Percentiles rank a stretch among this genome's conserved stretches.
Evolutionary conservation across 2,329 filamentous ascomycete genomes (phyloP).

Genomic region (Clarireedia paspali): DNA sequence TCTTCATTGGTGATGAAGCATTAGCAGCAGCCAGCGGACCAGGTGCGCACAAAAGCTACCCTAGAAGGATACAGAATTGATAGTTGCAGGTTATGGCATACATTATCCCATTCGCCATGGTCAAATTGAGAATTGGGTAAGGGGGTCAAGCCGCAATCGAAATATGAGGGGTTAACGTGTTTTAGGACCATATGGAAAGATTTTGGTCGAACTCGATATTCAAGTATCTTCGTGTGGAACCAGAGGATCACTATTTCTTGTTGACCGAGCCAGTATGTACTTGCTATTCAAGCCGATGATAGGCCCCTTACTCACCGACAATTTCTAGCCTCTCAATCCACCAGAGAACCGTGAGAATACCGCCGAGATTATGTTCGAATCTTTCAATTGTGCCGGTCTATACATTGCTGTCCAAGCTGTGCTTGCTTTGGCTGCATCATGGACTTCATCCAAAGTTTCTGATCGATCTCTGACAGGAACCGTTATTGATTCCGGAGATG

Average conservation of each 20-base stretch:
- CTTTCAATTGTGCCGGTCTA: conserved; percentile 97
- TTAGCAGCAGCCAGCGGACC: conserved; percentile 76
- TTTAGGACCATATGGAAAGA: conserved; percentile 93
- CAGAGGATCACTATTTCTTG: conserved; percentile 97
- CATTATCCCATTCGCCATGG: conserved; percentile 97
- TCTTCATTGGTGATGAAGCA: conserved; percentile 97
- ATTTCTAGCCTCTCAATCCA: conserved; percentile 76
- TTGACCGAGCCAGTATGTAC: conserved; percentile 83
- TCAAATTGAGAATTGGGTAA: conserved; percentile 97
- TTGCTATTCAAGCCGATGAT: background rate
- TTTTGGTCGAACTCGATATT: conserved; percentile 99
- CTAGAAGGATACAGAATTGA: conserved; percentile 13
- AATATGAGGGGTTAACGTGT: conserved; percentile 16
- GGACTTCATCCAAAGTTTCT: conserved; percentile 97
- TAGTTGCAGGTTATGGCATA: conserved; percentile 70
- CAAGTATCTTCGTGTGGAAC: conserved; percentile 96
- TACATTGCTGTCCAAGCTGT: conserved; percentile 99
- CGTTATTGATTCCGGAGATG: conserved; percentile 96
- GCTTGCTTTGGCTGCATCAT: conserved; percentile 89
- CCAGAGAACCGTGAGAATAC: conserved; percentile 99
- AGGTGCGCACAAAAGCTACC: conserved; percentile 40
- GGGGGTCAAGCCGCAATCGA: conserved; percentile 20
- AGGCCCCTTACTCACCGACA: background rate
- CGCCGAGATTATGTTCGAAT: conserved; percentile 99
- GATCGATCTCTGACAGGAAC: conserved; percentile 94